Conservation (phyloP, 1,284 basidiomycete species). For the Xerocomus nothofagi region DNA sequence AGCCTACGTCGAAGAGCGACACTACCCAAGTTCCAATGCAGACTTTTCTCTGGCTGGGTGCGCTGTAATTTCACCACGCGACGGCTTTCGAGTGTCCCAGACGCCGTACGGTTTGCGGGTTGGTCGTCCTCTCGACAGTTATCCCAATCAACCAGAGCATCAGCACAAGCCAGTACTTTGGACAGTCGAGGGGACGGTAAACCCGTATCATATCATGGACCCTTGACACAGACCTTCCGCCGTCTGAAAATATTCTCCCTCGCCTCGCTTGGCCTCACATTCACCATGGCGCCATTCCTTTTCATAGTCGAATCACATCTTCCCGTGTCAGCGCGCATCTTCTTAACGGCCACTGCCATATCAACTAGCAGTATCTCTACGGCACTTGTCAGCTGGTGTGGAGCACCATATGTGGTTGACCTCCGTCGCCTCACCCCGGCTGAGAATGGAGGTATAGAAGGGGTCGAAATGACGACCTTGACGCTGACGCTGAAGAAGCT, state of each 20-base stretch:
- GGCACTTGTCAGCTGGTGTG: constrained; percentile 73
- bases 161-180: constrained; percentile 7
- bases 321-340: constrained; percentile 66
- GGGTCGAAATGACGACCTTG: constrained; percentile 72
- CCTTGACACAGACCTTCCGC: constrained; percentile 69
- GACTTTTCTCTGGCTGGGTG: constrained; percentile 9
- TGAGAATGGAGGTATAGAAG: constrained; percentile 44
- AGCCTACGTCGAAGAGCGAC: constrained; percentile 16
- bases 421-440: constrained; percentile 43
- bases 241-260: constrained; percentile 84
- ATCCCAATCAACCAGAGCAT: constrained; percentile 12
- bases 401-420: constrained; percentile 52
- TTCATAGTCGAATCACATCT: constrained; percentile 78
- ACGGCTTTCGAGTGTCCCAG: constrained; percentile 1
- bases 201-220: constrained; percentile 54
- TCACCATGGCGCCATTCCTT: constrained; percentile 73
- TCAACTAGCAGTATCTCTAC: constrained; percentile 73
- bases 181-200: constrained; percentile 9
- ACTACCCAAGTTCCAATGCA: constrained; percentile 10
- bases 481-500: constrained; percentile 61
- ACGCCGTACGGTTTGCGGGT: not conserved
- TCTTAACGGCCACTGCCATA: constrained; percentile 69
- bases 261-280: constrained; percentile 72
- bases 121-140: constrained; percentile 4
- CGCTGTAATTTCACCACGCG: not conserved